Evolutionary conservation across 371 early-diverging fungal species (phyloP).

Genomic region (Mortierella sp.): DNA sequence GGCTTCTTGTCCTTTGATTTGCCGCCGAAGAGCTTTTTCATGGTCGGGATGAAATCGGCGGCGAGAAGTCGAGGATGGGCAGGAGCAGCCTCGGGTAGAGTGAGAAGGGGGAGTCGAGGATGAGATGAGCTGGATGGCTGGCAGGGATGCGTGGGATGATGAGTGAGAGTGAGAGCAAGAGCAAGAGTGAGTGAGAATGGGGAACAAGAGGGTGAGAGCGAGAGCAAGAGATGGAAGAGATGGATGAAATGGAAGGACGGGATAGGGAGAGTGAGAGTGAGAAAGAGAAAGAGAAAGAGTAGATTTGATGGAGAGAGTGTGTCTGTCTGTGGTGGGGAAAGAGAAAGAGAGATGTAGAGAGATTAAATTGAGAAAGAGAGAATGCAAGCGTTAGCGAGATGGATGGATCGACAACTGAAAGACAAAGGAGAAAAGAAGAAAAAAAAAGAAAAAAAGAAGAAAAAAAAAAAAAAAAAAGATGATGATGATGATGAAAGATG

Average conservation of each 20-base stretch:
- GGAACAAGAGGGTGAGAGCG: not conserved
- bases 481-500: not conserved
- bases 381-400: no score
- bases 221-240: not conserved
- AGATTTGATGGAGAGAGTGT: no score
- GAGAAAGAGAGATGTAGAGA: no score
- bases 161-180: not conserved
- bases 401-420: no score
- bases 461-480: not conserved
- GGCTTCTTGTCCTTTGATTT: slow-evolving; percentile 51
- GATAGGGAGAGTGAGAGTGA: not conserved
- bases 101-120: not conserved
- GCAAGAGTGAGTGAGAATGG: not conserved
- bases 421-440: not conserved
- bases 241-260: not conserved
- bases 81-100: not conserved
- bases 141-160: not conserved
- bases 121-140: not conserved
- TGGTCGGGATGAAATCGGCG: slow-evolving; percentile 8
- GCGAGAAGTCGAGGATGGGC: not conserved
- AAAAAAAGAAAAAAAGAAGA: not conserved
- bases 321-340: no score
- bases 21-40: slow-evolving; percentile 47
- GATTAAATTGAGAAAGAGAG: no score
- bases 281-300: no score